Evolutionary conservation across 805 yeast species (phyloP).

Genomic region (Starmerella cellae): DNA sequence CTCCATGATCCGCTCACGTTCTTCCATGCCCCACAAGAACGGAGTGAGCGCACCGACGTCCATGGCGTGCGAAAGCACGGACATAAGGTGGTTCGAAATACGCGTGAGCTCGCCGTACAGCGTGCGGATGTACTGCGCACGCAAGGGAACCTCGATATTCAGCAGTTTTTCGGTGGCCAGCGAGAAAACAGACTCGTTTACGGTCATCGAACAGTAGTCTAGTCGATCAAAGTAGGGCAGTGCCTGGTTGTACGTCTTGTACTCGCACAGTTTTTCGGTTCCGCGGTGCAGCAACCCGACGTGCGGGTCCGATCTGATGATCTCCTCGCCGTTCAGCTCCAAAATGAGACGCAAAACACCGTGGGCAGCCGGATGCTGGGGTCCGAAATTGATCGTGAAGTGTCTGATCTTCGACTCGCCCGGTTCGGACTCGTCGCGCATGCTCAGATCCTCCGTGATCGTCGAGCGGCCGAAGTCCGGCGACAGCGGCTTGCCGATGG

Average conservation of each 20-base stretch:
- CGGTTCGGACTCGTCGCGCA: conserved; percentile 18
- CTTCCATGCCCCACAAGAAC: conserved; percentile 88
- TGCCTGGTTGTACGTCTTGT: conserved; percentile 78
- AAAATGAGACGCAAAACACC: conserved; percentile 78
- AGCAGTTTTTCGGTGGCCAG: conserved; percentile 74
- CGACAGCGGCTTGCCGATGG: conserved; percentile 27
- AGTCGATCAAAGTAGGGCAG: conserved; percentile 78
- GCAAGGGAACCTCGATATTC: conserved; percentile 70
- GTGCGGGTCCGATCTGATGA: conserved; percentile 77
- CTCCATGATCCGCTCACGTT: conserved; percentile 85
- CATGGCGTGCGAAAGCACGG: conserved; percentile 78
- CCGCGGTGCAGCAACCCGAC: conserved; percentile 81
- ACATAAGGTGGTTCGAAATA: conserved; percentile 72
- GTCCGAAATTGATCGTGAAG: conserved; percentile 81
- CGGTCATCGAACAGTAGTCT: conserved; percentile 79
- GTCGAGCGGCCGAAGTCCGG: conserved; percentile 24
- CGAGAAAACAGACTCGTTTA: conserved; percentile 74
- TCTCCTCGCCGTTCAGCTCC: conserved; percentile 81
- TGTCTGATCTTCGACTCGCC: conserved; percentile 50
- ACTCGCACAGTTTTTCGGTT: conserved; percentile 75
- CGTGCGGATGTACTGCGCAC: conserved; percentile 76
- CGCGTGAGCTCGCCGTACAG: conserved; percentile 80
- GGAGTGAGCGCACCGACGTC: conserved; percentile 92
- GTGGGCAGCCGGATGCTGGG: conserved; percentile 92
- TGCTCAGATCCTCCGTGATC: conserved; percentile 25